Conservation (phyloP, 495 filamentous ascomycete genomes). For the Podospora didyma region DNA sequence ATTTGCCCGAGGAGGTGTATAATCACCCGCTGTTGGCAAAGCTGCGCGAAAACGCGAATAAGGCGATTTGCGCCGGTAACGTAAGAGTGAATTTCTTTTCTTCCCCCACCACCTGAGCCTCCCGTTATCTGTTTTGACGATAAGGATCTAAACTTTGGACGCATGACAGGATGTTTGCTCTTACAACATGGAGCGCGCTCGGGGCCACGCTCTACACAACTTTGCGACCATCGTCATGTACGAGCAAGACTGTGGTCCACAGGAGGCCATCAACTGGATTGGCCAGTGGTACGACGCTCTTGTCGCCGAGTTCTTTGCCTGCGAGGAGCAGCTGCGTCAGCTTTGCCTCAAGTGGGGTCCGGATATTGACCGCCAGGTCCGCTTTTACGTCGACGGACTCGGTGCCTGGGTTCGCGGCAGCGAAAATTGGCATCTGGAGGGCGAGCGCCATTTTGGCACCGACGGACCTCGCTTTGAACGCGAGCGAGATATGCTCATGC, state of each 20-base stretch:
- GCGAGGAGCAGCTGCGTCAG: neutral
- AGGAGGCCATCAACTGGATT: conserved; percentile 1
- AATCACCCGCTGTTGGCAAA: neutral
- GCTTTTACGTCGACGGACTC: conserved; percentile 5
- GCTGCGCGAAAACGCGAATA: conserved; percentile 4
- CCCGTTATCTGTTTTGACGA: neutral
- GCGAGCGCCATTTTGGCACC: conserved; percentile 5
- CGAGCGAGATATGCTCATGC: neutral
- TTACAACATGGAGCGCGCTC: conserved; percentile 11
- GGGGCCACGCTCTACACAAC: conserved; percentile 14
- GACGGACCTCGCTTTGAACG: neutral
- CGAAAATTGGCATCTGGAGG: conserved; percentile 10
- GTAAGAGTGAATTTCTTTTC: no score
- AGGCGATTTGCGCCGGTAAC: neutral
- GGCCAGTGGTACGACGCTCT: conserved; percentile 7
- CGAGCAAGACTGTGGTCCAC: conserved; percentile 1
- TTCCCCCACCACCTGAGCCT: neutral
- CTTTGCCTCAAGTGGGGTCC: neutral
- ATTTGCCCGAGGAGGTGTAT: conserved; percentile 10
- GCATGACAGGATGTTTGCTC: conserved; percentile 4
- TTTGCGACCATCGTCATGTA: conserved; percentile 7
- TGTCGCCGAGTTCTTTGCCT: conserved; percentile 1
- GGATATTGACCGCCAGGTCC: conserved; percentile 6
- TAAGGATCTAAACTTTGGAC: neutral
- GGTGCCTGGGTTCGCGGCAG: conserved; percentile 1